Base-by-base conservation (phyloP, 768 basidiomycete genomes). In the Trametes gibbosa region DNA sequence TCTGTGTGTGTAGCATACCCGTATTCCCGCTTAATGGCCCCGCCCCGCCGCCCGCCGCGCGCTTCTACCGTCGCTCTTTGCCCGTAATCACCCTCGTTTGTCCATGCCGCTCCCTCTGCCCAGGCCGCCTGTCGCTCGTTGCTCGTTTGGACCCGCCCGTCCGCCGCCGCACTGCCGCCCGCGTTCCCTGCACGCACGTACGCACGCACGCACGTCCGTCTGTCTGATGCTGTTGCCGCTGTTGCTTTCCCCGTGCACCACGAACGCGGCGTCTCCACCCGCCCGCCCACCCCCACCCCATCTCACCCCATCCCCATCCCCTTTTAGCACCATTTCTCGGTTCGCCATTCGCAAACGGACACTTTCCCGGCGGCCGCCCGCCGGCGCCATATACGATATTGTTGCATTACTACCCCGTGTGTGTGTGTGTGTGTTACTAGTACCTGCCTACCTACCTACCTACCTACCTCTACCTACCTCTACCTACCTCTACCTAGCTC, bases 341-440 rank as follows among this genome's bases (percentile, higher is more conserved):
- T 39, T 49, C 46, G 41, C 48, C 55, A 49, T 16, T 56, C 37
- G 16, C 19, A 24, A 12, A n/a, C n/a, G 14, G n/a, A n/a, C 39
- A 35, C 47, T 37, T 43, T 48, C 23, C 37, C 29, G 48, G 39
- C 47, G 47, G 55, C 47, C 37, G 37, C 35, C 41, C 29, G 23
- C 29, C 24, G 39, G 39, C 49, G 49, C 55, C 55, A 49, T 56
- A 56, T 56, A 56, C 47, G 55, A 49, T 50, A 56, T 40, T 56
- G 55, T 56, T 56, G 55, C 55, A 56, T 56, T 56, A 56, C 55
- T 56, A 56, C 55, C 54, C 40, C 14, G n/a, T n/a, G n/a, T 35
- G 14, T 14, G 7, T 14, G 7, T 14, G 34, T 14, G 54, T 56
- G 54, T 56, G 46, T 56, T 56, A 56, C 46, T 56, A 56, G 46